Evolutionary conservation across 202 grass and related monocot genomes (phyloP).

Genomic region (Cymbopogon flexuosus): DNA sequence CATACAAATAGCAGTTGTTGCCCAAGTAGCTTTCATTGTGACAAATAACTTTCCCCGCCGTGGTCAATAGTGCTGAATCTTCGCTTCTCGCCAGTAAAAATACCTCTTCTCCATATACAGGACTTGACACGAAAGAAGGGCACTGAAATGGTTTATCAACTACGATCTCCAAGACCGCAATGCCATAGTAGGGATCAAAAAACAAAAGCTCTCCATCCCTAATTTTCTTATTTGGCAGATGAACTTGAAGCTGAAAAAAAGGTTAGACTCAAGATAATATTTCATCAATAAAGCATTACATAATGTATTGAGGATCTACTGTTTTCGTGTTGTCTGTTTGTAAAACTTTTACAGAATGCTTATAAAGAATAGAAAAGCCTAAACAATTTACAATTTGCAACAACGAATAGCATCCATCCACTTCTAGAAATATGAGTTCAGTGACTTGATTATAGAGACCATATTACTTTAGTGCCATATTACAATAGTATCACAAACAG

Average conservation of each 20-base stretch:
- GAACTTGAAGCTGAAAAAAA: not conserved
- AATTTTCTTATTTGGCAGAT: not conserved
- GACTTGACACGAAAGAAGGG: not conserved
- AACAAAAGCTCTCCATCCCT: not conserved
- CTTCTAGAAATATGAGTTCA: no score
- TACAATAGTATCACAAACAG: no score
- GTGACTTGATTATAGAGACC: no score
- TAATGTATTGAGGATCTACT: no score
- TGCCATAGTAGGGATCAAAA: not conserved
- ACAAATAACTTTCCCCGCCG: not conserved
- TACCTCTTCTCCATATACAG: not conserved
- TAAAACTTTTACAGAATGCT: no score
- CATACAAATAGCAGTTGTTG: not conserved
- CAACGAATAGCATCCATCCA: no score
- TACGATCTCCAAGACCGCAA: not conserved
- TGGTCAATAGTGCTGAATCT: no score
- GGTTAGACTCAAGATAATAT: not conserved
- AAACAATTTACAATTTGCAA: no score
- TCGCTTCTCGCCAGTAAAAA: not conserved
- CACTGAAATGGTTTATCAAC: not conserved
- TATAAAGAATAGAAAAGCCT: no score
- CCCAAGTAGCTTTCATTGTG: not conserved
- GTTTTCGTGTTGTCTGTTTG: no score
- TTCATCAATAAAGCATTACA: no score
- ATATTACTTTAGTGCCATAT: no score